These are phyloP conservation scores for Dipteronia dyeriana DNA, from an alignment of 345 rosid genomes.

Conservation along the genomic window DNA sequence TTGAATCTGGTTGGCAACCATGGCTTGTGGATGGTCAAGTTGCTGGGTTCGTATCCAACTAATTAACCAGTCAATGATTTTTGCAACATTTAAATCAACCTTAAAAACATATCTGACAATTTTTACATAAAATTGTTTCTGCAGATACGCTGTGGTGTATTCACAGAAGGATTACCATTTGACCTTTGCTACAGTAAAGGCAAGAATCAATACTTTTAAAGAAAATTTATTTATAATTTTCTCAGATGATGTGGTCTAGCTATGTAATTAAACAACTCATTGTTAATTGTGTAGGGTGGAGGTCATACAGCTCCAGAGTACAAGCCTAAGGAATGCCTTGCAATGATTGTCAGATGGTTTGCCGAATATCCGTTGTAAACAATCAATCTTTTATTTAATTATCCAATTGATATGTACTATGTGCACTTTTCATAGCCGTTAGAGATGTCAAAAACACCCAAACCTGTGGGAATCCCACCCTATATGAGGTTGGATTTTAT, in stretches of 20 bases:
- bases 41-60: constrained; percentile 27
- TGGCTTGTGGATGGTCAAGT: constrained; percentile 45
- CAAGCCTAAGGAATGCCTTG: constrained; percentile 30
- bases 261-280: neutral
- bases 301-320: constrained; percentile 35
- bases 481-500: too few species aligned
- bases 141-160: constrained; percentile 16
- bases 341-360: constrained; percentile 32
- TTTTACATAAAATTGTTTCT: neutral
- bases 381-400: neutral
- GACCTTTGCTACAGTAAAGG: constrained; percentile 36
- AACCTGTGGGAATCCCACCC: too few species aligned
- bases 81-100: neutral
- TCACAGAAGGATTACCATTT: neutral
- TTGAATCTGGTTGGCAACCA: constrained; percentile 31
- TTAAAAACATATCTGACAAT: neutral
- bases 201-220: neutral
- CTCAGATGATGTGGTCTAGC: neutral
- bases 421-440: too few species aligned
- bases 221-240: neutral
- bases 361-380: constrained; percentile 3
- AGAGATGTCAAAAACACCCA: too few species aligned
- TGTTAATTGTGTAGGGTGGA: constrained; percentile 21
- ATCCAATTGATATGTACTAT: too few species aligned
- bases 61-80: neutral